phyloP scores from a whole-genome alignment of 2,329 filamentous ascomycete genomes.

The Incumbomyces delicatus region DNA sequence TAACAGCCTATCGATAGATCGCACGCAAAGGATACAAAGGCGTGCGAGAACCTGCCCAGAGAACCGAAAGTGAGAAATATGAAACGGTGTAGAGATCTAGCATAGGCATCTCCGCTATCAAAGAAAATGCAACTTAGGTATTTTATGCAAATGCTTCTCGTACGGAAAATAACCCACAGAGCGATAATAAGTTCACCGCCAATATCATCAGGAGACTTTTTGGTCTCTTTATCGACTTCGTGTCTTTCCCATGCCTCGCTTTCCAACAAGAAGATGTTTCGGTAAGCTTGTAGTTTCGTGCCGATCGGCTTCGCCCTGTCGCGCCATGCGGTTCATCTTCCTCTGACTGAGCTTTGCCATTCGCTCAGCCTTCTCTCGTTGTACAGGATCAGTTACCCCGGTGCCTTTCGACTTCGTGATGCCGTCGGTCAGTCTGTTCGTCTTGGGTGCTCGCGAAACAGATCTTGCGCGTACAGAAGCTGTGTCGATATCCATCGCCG shows the following conservation, averaged over 20 bases:
- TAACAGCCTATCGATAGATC: too few relatives aligned
- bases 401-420: constrained; percentile 61
- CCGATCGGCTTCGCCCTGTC: constrained; percentile 92
- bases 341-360: constrained; percentile 85
- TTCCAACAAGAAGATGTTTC: constrained; percentile 88
- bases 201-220: too few relatives aligned
- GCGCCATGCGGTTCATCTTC: constrained; percentile 97
- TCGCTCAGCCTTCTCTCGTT: constrained; percentile 71
- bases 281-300: constrained; percentile 70
- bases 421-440: constrained; percentile 37
- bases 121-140: too few relatives aligned
- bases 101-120: too few relatives aligned
- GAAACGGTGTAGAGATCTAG: too few relatives aligned
- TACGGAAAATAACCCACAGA: too few relatives aligned
- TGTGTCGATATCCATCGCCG: constrained; percentile 38
- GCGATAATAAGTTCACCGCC: too few relatives aligned
- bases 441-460: constrained; percentile 60
- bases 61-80: too few relatives aligned
- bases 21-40: too few relatives aligned
- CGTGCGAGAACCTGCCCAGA: too few relatives aligned
- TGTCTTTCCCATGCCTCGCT: constrained; percentile 89
- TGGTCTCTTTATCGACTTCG: constrained; percentile 23
- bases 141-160: too few relatives aligned
- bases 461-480: constrained; percentile 27
- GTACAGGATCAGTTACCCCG: constrained; percentile 59